phyloP scores from a whole-genome alignment of 2,329 filamentous ascomycete genomes.

The Calonectria pauciramosa region DNA sequence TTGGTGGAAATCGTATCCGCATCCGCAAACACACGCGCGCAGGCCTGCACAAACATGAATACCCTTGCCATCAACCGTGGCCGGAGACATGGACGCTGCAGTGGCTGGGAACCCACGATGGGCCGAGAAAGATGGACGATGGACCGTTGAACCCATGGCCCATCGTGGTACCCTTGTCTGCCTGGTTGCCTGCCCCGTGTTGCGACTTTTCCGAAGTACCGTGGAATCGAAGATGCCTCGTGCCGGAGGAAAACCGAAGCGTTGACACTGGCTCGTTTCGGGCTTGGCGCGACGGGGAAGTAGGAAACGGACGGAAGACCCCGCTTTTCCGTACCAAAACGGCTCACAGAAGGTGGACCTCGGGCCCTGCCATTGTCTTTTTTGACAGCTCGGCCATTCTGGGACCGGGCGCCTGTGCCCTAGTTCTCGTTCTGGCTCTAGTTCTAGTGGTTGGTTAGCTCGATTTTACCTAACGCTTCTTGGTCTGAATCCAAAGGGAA shows the following conservation, averaged over 20 bases:
- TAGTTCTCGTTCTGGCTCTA: background rate
- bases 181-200: slow-evolving; percentile 12
- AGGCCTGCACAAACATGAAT: background rate
- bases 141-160: slow-evolving; percentile 25
- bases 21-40: slow-evolving; percentile 3
- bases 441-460: background rate
- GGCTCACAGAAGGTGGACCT: slow-evolving; percentile 22
- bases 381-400: slow-evolving; percentile 26
- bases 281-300: slow-evolving; percentile 27
- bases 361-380: slow-evolving; percentile 1
- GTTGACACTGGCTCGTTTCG: slow-evolving; percentile 15
- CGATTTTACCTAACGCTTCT: background rate
- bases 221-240: slow-evolving; percentile 18
- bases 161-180: slow-evolving; percentile 10
- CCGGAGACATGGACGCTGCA: background rate
- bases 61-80: background rate
- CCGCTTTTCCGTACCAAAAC: slow-evolving; percentile 35
- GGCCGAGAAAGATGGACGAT: slow-evolving; percentile 27
- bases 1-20: slow-evolving; percentile 26
- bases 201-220: slow-evolving; percentile 7
- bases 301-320: slow-evolving; percentile 30
- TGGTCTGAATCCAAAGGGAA: background rate
- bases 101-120: slow-evolving; percentile 12
- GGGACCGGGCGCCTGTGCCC: background rate
- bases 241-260: slow-evolving; percentile 8